A percentile compares a stretch with the other conserved stretches of the same genome.
Conservation (phyloP, 2,329 filamentous ascomycete species). For the Xylariales sp. region DNA sequence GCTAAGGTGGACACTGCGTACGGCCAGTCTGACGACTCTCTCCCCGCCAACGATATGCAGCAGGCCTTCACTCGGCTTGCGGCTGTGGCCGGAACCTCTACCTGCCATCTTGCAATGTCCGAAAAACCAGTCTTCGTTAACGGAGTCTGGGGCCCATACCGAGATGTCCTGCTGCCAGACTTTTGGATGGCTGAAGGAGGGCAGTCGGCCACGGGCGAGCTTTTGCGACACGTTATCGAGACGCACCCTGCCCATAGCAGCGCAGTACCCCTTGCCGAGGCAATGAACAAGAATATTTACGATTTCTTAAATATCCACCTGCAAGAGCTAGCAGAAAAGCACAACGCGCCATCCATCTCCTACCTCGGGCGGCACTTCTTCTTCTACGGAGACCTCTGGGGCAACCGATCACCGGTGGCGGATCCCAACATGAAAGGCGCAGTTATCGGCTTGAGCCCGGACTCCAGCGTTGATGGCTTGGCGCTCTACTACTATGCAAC, state of each 20-base stretch:
- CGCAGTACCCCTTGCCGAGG: conserved; percentile 72
- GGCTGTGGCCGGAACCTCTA: conserved; percentile 93
- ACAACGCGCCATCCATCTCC: conserved; percentile 69
- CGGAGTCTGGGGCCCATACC: conserved; percentile 96
- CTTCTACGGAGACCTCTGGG: conserved; percentile 97
- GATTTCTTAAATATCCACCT: conserved; percentile 91
- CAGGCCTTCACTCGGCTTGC: conserved; percentile 92
- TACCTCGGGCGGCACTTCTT: conserved; percentile 93
- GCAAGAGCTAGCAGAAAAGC: conserved; percentile 60
- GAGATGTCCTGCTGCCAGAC: conserved; percentile 84
- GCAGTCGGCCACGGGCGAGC: conserved; percentile 91
- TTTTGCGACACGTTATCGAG: conserved; percentile 90
- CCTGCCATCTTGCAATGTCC: conserved; percentile 95
- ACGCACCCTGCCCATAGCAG: conserved; percentile 88
- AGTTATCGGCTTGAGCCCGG: conserved; percentile 79
- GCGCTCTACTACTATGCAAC: conserved; percentile 92
- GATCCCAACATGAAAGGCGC: conserved; percentile 91
- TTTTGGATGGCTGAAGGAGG: conserved; percentile 98
- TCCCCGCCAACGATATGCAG: conserved; percentile 76
- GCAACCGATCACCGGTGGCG: conserved; percentile 90
- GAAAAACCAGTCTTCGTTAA: conserved; percentile 88
- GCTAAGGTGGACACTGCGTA: conserved; percentile 78
- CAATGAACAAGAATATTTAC: conserved; percentile 85
- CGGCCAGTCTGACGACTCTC: conserved; percentile 62
- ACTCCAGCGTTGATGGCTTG: conserved; percentile 82